phyloP scores from a whole-genome alignment of 768 basidiomycete genomes.

The Leccinum truebloodii region DNA sequence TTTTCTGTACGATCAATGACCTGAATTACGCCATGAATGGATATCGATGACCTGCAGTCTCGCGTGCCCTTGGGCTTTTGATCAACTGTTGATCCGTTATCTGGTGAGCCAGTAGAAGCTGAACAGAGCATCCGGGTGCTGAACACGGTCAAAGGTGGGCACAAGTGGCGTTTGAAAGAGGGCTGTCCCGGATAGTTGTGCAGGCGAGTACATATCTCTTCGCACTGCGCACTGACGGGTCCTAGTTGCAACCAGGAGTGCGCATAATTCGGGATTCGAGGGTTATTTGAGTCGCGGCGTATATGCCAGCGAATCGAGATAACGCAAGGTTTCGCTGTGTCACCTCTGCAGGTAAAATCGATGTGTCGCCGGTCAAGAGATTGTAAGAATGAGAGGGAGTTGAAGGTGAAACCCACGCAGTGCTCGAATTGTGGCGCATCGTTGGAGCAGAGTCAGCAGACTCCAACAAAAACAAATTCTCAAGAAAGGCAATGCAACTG shows the following conservation, averaged over 20 bases:
- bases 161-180: constrained; percentile 4
- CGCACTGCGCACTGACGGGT: neutral
- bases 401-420: neutral
- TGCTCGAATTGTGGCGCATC: neutral
- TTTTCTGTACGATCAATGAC: neutral
- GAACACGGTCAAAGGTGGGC: neutral
- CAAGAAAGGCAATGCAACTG: neutral
- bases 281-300: neutral
- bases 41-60: neutral
- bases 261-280: neutral
- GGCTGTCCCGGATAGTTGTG: neutral
- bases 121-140: neutral
- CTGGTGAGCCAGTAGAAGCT: neutral
- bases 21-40: too few relatives aligned
- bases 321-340: neutral
- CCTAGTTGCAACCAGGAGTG: neutral
- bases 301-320: neutral
- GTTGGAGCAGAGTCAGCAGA: neutral
- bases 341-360: neutral
- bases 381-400: neutral
- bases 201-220: constrained; percentile 13
- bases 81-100: neutral
- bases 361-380: neutral
- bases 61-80: neutral
- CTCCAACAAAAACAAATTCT: neutral